These are phyloP conservation scores for Xylariaceae sp. DNA, from an alignment of 2,329 filamentous ascomycete species.

Conservation along the genomic window DNA sequence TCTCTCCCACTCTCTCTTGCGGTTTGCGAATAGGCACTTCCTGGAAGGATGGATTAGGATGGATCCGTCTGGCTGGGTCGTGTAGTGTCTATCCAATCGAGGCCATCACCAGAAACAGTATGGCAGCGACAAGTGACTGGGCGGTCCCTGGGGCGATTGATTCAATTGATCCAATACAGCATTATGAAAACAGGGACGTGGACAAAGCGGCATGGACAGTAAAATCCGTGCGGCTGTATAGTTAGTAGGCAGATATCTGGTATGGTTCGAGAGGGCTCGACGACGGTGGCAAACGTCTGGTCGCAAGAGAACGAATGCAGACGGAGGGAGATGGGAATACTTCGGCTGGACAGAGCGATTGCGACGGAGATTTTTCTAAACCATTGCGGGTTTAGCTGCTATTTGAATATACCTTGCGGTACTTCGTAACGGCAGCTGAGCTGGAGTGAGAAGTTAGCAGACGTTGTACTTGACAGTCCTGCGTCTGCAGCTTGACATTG, in stretches of 20 bases:
- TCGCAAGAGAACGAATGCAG: slow-evolving; percentile 1
- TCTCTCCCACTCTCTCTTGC: neutral
- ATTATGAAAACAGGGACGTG: slow-evolving; percentile 2
- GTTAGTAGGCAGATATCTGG: neutral
- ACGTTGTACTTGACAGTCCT: too few relatives aligned
- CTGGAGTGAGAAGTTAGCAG: too few relatives aligned
- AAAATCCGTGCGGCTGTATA: neutral
- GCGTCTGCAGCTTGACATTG: too few relatives aligned
- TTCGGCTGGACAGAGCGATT: slow-evolving; percentile 11
- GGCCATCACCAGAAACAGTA: slow-evolving; percentile 8
- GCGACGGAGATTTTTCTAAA: slow-evolving; percentile 5
- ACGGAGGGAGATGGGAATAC: slow-evolving; percentile 10
- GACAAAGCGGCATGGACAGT: neutral
- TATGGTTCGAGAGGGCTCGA: neutral
- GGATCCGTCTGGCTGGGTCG: slow-evolving; percentile 8
- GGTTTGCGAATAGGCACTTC: slow-evolving; percentile 3
- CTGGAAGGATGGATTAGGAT: neutral
- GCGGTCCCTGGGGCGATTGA: slow-evolving; percentile 6
- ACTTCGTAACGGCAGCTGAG: too few relatives aligned
- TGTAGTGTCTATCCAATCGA: slow-evolving; percentile 15
- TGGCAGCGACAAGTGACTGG: slow-evolving; percentile 1
- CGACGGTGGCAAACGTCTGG: neutral
- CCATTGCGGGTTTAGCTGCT: neutral
- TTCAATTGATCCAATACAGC: slow-evolving; percentile 16
- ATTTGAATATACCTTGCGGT: too few relatives aligned